Conservation (phyloP, 2,329 filamentous ascomycete species). For the Tolypocladium inflatum region DNA sequence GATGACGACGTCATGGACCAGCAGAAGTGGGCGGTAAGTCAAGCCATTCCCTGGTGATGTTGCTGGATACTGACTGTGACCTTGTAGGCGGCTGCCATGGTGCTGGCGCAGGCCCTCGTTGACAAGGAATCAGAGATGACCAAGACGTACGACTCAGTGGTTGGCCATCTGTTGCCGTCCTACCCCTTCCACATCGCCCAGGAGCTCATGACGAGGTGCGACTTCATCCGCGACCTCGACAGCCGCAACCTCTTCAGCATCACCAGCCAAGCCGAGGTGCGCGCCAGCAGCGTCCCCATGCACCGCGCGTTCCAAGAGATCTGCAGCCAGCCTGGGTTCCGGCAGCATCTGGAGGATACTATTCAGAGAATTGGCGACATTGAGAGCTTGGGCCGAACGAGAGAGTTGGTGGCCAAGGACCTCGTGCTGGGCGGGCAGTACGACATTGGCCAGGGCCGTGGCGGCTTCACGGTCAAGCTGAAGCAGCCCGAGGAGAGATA, state of each 20-base stretch:
- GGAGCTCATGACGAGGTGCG: slow-evolving; percentile 88
- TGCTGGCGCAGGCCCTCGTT: slow-evolving; percentile 84
- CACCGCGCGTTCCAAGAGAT: slow-evolving; percentile 84
- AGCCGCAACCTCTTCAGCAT: slow-evolving; percentile 94
- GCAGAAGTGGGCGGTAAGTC: slow-evolving; percentile 82
- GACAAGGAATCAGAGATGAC: slow-evolving; percentile 62
- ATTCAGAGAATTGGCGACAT: slow-evolving; percentile 83
- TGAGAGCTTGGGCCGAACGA: slow-evolving; percentile 85
- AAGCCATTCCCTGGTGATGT: background rate
- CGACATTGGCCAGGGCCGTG: slow-evolving; percentile 39
- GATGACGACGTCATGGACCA: slow-evolving; percentile 98
- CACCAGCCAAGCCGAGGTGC: slow-evolving; percentile 74
- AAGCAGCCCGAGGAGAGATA: slow-evolving; percentile 26
- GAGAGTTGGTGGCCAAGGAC: slow-evolving; percentile 92
- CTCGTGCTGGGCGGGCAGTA: slow-evolving; percentile 79
- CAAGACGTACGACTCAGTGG: slow-evolving; percentile 54
- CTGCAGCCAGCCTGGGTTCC: slow-evolving; percentile 66
- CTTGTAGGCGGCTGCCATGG: slow-evolving; percentile 74
- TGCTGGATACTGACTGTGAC: background rate
- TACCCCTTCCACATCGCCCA: slow-evolving; percentile 76
- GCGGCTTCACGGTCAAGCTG: slow-evolving; percentile 31
- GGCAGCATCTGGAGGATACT: slow-evolving; percentile 72
- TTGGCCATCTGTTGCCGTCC: slow-evolving; percentile 68
- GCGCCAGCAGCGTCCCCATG: slow-evolving; percentile 94
- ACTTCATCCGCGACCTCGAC: slow-evolving; percentile 90